Evolutionary conservation across 352 stramenopile species (phyloP), one percentile per base, ranked within the genome.

Genomic region (Pythium aristosporum): DNA sequence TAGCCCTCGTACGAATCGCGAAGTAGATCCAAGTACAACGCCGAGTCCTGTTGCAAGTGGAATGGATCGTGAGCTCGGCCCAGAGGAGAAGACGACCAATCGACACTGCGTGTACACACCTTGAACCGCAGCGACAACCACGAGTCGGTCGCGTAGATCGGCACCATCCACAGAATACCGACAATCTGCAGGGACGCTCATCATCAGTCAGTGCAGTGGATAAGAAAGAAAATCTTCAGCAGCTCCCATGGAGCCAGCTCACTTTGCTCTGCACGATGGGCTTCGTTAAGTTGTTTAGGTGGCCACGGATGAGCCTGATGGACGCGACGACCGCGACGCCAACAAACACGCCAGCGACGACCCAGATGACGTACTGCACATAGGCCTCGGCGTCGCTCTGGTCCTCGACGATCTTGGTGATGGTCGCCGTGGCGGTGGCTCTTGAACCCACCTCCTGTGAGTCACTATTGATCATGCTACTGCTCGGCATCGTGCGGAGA

Each of bases 1-100:
- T 99, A 99, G 39, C 96, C 94, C 82, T 99, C 94, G 73, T 99
- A 99, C 65, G 96, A 98, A 72, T 99, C 97, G 21, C 97, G 91
- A 62, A 98, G 82, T 63, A 98, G 86, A 63, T 95, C 87, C 41
- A 99, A 76, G 73, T 96, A 98, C 57, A 94, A 69, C 23, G 94
- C 89, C 1, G 84, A 85, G 37, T 91, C 73, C 65, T 85, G 48
- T 23, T 5, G 63, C 4, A 32, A 39, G 34, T 13, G 42, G 32
- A 15, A 41, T 67, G 20, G 51, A 53, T 43, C 25, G 46, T 28
- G 25, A 34, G 46, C 0, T 30, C 7, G 5, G 25, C 21, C 15
- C 39, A 46, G 15, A 9, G 15, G 36, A 3, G 50, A 25, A 39
- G 20, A 39, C 4, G 11, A 39, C 6, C 34, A 2, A 11, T 48